A percentile compares a stretch with the other conserved stretches of the same genome.
These are phyloP conservation scores for Diplodia corticola DNA, from an alignment of 2,329 filamentous ascomycete species.

Conservation along the genomic window DNA sequence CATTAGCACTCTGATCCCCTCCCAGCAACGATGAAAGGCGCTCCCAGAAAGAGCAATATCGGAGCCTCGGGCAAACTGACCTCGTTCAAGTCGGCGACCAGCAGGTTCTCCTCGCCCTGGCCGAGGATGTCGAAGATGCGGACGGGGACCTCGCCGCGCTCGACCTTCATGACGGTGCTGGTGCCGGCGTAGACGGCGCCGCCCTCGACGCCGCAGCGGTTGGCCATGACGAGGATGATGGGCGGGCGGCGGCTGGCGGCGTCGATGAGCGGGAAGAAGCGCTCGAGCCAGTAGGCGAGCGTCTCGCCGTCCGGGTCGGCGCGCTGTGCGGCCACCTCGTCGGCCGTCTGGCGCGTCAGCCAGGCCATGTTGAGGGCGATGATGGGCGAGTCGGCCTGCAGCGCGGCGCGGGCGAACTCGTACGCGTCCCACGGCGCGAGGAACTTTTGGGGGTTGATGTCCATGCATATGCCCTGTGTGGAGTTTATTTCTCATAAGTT, in stretches of 20 bases:
- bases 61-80: slow-evolving; percentile 28
- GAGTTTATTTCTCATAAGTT: no score
- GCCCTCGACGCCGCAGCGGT: slow-evolving; percentile 67
- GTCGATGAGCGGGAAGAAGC: slow-evolving; percentile 62
- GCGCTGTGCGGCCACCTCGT: slow-evolving; percentile 50
- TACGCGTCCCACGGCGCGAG: slow-evolving; percentile 58
- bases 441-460: slow-evolving; percentile 65
- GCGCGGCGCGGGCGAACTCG: slow-evolving; percentile 59
- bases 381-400: slow-evolving; percentile 59
- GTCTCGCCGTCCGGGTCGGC: slow-evolving; percentile 69
- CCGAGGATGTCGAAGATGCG: slow-evolving; percentile 69
- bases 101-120: slow-evolving; percentile 66
- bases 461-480: slow-evolving; percentile 53
- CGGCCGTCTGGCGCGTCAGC: slow-evolving; percentile 60
- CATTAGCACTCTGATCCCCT: not conserved
- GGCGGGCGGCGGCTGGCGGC: slow-evolving; percentile 41
- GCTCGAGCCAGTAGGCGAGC: slow-evolving; percentile 71
- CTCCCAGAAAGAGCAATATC: no score
- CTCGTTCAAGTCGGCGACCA: slow-evolving; percentile 65
- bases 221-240: slow-evolving; percentile 69
- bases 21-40: not conserved
- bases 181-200: slow-evolving; percentile 71
- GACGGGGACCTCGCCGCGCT: slow-evolving; percentile 64
- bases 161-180: slow-evolving; percentile 68
- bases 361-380: slow-evolving; percentile 77